phyloP scores from a whole-genome alignment of 371 early-diverging fungal genomes.

The Apophysomyces trapeziformis region DNA sequence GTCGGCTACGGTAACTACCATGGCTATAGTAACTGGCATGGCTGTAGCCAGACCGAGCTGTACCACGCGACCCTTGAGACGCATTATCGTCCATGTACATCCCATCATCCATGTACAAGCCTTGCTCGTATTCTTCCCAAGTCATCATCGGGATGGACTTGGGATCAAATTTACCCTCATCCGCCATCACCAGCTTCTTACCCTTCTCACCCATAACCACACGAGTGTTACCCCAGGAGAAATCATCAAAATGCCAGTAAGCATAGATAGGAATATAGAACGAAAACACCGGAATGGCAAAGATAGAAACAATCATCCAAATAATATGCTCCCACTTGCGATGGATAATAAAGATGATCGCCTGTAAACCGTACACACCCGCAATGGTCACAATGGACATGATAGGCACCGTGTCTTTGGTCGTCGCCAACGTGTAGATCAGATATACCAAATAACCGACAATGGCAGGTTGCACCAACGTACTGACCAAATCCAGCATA shows the following conservation, averaged over 20 bases:
- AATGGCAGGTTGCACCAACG: constrained; percentile 89
- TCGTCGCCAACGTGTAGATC: constrained; percentile 56
- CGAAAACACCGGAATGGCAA: constrained; percentile 65
- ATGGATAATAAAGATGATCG: constrained; percentile 80
- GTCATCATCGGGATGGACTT: constrained; percentile 70
- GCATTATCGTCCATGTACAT: constrained; percentile 20
- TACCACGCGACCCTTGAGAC: constrained; percentile 28
- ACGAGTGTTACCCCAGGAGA: constrained; percentile 86
- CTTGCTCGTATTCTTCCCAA: constrained; percentile 89
- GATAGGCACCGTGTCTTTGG: constrained; percentile 44
- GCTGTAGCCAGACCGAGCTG: constrained; percentile 36
- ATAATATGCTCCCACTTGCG: constrained; percentile 73
- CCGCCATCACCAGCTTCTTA: constrained; percentile 53
- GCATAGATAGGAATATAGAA: constrained; percentile 69
- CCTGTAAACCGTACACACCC: constrained; percentile 83
- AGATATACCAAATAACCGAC: constrained; percentile 81
- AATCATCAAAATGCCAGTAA: constrained; percentile 90
- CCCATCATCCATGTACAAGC: constrained; percentile 37
- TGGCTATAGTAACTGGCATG: constrained; percentile 45
- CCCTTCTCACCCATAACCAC: constrained; percentile 73
- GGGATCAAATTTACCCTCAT: constrained; percentile 74
- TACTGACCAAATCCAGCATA: constrained; percentile 87
- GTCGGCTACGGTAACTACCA: constrained; percentile 21
- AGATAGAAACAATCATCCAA: constrained; percentile 78
- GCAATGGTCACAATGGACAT: constrained; percentile 69